Conservation (phyloP, 352 stramenopile species). For the Pythium monospermum region DNA sequence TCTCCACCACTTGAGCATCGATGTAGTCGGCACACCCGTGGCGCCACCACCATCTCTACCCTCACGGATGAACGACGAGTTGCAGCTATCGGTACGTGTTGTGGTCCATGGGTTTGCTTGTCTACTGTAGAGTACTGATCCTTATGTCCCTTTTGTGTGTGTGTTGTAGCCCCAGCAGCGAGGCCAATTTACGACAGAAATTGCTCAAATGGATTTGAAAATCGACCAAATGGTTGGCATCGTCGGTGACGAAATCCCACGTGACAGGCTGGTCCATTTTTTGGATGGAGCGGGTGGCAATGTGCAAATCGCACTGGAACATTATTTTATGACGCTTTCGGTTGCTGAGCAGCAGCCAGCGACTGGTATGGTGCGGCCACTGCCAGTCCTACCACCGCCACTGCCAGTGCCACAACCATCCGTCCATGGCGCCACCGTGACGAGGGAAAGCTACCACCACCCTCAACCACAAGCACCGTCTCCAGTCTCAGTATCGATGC, state of each 20-base stretch:
- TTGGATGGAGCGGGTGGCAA: constrained; percentile 76
- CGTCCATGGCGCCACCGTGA: too few species aligned
- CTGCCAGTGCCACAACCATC: neutral
- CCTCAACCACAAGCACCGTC: neutral
- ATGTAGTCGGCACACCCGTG: constrained; percentile 43
- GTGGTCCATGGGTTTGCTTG: too few species aligned
- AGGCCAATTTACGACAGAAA: constrained; percentile 67
- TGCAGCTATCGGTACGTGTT: constrained; percentile 16
- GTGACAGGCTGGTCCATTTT: constrained; percentile 64
- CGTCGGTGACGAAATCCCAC: constrained; percentile 66
- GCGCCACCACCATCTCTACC: too few species aligned
- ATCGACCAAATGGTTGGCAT: constrained; percentile 86
- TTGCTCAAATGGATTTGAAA: constrained; percentile 61
- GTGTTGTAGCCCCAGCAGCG: constrained; percentile 11
- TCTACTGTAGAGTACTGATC: too few species aligned
- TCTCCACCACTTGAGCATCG: constrained; percentile 57
- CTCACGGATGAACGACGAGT: constrained; percentile 14
- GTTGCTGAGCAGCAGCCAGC: constrained; percentile 21
- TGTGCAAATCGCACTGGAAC: constrained; percentile 81
- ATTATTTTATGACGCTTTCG: constrained; percentile 87
- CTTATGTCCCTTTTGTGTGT: neutral
- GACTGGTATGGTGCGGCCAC: too few species aligned
- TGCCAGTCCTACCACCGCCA: constrained; percentile 2
- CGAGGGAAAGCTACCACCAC: too few species aligned
- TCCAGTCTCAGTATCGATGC: neutral